These are phyloP conservation scores for Ambrosiella beaveri DNA, from an alignment of 2,329 filamentous ascomycete species.

Conservation along the genomic window DNA sequence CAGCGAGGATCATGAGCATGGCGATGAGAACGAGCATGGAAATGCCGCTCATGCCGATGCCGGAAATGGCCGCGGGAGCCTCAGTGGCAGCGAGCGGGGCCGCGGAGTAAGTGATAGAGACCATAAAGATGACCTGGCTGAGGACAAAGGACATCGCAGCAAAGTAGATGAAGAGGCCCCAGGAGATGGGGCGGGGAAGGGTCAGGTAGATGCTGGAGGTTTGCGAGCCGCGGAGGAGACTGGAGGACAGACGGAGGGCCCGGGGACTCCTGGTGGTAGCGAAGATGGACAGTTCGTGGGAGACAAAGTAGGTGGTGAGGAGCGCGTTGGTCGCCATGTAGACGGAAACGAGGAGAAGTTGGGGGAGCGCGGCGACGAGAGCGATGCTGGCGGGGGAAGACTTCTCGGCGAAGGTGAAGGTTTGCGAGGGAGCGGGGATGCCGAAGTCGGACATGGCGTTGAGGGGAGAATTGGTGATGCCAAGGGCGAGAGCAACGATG, in stretches of 20 bases:
- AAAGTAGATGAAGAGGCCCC: slow-evolving; percentile 28
- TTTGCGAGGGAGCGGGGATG: slow-evolving; percentile 20
- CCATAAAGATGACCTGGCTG: slow-evolving; percentile 27
- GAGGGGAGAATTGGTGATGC: slow-evolving; percentile 19
- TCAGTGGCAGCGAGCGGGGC: slow-evolving; percentile 12
- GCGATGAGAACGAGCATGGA: slow-evolving; percentile 26
- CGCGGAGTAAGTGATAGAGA: slow-evolving; percentile 17
- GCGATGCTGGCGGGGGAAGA: slow-evolving; percentile 18
- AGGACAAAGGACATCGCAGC: slow-evolving; percentile 28
- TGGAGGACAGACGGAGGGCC: slow-evolving; percentile 31
- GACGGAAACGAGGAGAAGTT: slow-evolving; percentile 29
- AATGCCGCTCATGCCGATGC: slow-evolving; percentile 26
- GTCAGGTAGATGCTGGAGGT: slow-evolving; percentile 32
- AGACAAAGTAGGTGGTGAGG: slow-evolving; percentile 31
- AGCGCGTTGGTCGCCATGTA: slow-evolving; percentile 32
- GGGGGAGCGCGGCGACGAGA: slow-evolving; percentile 29
- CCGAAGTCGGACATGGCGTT: slow-evolving; percentile 24
- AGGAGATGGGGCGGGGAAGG: slow-evolving; percentile 29
- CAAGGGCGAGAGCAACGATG: slow-evolving; percentile 23
- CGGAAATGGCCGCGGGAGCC: slow-evolving; percentile 15
- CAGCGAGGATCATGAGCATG: slow-evolving; percentile 22
- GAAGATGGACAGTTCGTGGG: slow-evolving; percentile 32
- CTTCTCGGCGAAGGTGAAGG: slow-evolving; percentile 19
- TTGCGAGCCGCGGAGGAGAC: slow-evolving; percentile 27
- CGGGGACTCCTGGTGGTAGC: slow-evolving; percentile 17